These are phyloP conservation scores for Colletotrichum sp. DNA, from an alignment of 2,329 filamentous ascomycete genomes.

Conservation along the genomic window DNA sequence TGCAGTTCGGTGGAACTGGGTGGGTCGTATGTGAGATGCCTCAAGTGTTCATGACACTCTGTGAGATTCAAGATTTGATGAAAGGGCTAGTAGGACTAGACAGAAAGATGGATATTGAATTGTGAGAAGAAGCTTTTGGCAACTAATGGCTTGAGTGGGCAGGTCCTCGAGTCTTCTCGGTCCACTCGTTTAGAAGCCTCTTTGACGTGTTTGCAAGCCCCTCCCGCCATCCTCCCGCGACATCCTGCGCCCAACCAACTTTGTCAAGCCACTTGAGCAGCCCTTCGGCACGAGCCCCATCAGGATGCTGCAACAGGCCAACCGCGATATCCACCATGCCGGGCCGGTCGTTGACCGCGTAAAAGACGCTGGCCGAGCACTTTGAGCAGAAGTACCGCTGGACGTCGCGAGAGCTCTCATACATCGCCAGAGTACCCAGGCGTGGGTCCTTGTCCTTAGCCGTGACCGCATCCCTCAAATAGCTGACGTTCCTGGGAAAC, in stretches of 20 bases:
- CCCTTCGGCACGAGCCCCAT: slow-evolving; percentile 51
- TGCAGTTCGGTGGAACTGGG: background rate
- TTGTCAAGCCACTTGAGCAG: slow-evolving; percentile 47
- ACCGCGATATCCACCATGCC: slow-evolving; percentile 48
- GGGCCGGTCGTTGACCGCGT: slow-evolving; percentile 39
- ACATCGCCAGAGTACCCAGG: slow-evolving; percentile 47
- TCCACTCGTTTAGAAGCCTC: background rate
- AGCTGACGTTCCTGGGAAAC: slow-evolving; percentile 33
- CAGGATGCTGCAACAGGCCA: slow-evolving; percentile 45
- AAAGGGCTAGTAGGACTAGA: rapidly evolving
- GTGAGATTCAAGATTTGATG: background rate
- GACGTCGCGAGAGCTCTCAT: slow-evolving; percentile 46
- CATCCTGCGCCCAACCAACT: slow-evolving; percentile 34
- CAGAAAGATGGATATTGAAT: background rate
- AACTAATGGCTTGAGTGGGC: background rate
- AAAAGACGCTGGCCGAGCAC: slow-evolving; percentile 54
- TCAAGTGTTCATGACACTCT: background rate
- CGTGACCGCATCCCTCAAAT: slow-evolving; percentile 40
- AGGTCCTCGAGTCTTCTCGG: background rate
- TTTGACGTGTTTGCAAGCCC: slow-evolving; percentile 32
- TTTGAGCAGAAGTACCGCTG: slow-evolving; percentile 53
- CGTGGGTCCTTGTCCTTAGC: slow-evolving; percentile 32
- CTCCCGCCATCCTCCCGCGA: slow-evolving; percentile 45
- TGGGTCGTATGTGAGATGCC: background rate
- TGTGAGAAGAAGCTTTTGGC: background rate